Base-by-base conservation (phyloP, 1,139 yeast genomes). In the Yamadazyma blattariae region DNA sequence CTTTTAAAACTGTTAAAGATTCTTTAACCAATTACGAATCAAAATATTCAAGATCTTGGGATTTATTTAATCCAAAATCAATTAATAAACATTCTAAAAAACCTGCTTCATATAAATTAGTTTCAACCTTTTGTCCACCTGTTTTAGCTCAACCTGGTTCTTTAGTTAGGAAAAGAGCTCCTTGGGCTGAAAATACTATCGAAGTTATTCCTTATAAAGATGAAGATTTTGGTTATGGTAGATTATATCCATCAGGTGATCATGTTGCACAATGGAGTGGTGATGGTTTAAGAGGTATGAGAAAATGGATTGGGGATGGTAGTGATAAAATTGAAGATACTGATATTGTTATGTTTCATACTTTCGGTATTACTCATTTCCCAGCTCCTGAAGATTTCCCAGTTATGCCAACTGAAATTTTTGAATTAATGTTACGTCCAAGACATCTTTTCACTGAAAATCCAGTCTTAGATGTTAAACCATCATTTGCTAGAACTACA, bases 301-400 rank as follows among this genome's bases (percentile, higher is more conserved):
- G 81, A 57, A 72, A 77, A 47, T 82, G 89, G 89, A 65, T 79
- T 43, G 87, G 83, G 36, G 82, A 81, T 48, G 88, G 87, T 39
- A 41, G 63, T 8, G 88, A 74, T 34, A 58, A 59, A 15, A 65
- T 83, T 52, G 85, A 80, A 50, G 74, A 83, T 61, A 78, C 84
- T 27, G 90, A 83, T 56, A 72, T 83, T 45, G 71, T 83, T 34
- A 63, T 80, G 50, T 85, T 80, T 79, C 92, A 83, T 59, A 83
- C 90, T 25, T 84, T 84, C 55, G 94, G 94, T 52, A 76, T 84
- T 46, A 81, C 92, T 29, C 95, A 84, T 56, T 81, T 83, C 76
- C 95, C 95, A 42, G 80, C 90, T 10, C 92, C 94, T 42, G 94
- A 84, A 66, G 95, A 84, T 62, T 85, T 83, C 81, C 92, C 94